phyloP scores from a whole-genome alignment of 108 stramenopile species.

The Stephanodiscus minutulus region DNA sequence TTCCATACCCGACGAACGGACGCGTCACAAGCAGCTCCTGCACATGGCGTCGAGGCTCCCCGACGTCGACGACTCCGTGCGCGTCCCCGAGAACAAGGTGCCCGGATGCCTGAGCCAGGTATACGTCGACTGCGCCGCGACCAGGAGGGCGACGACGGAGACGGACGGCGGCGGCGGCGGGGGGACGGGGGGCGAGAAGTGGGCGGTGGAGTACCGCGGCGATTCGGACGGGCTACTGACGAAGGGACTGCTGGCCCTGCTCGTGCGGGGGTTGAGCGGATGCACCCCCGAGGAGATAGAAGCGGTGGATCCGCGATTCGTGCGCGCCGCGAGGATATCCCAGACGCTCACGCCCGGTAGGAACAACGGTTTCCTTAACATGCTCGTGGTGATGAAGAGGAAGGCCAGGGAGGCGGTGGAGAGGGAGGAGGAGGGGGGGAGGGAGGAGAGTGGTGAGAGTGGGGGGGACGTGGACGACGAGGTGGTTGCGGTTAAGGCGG shows the following conservation, averaged over 20 bases:
- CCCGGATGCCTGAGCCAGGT: constrained; percentile 92
- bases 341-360: constrained; percentile 92
- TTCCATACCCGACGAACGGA: constrained; percentile 84
- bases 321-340: constrained; percentile 84
- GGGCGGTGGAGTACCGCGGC: constrained; percentile 77
- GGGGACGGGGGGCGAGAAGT: constrained; percentile 22
- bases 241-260: constrained; percentile 92
- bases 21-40: constrained; percentile 95
- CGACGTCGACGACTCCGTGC: constrained; percentile 52
- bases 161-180: constrained; percentile 35
- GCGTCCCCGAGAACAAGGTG: constrained; percentile 85
- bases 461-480: constrained; percentile 1
- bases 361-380: constrained; percentile 99
- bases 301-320: constrained; percentile 87
- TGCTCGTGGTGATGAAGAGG: constrained; percentile 90
- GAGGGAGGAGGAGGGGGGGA: background rate
- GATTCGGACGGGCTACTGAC: constrained; percentile 96
- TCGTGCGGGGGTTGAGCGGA: constrained; percentile 81
- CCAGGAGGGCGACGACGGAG: constrained; percentile 45
- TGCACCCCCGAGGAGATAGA: constrained; percentile 75
- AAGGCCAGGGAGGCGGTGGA: constrained; percentile 61
- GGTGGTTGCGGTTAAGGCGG: constrained; percentile 6
- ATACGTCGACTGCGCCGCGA: constrained; percentile 66
- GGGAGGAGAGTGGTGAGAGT: too few species aligned
- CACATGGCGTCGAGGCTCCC: constrained; percentile 86